Evolutionary conservation across 148 eudicot genomes (phyloP), one percentile per base, ranked within the genome.

Genomic region (Beta vulgaris): DNA sequence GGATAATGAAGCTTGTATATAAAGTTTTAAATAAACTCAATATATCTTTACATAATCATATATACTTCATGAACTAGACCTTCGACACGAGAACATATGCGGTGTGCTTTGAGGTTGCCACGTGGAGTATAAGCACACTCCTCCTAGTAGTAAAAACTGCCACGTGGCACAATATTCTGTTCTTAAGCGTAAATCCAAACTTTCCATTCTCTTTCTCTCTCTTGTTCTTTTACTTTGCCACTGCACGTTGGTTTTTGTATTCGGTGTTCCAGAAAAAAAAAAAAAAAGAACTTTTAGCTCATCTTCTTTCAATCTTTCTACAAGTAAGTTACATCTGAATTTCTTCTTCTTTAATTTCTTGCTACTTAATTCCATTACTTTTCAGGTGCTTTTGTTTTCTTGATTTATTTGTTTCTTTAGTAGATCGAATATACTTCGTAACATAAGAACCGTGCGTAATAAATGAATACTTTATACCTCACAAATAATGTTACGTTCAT

Each of bases 41-140:
- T n/a, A n/a, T n/a, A n/a, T n/a, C n/a, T n/a, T n/a, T n/a, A n/a
- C n/a, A n/a, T n/a, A n/a, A n/a, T n/a, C n/a, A n/a, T n/a, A n/a
- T n/a, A n/a, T n/a, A n/a, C n/a, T n/a, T n/a, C n/a, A n/a, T n/a
- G n/a, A n/a, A n/a, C n/a, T n/a, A n/a, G n/a, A n/a, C n/a, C n/a
- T n/a, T n/a, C n/a, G n/a, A n/a, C n/a, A n/a, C n/a, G n/a, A n/a
- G n/a, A n/a, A n/a, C n/a, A 51, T 51, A 58, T 18, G 26, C 19
- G 75, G 66, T 40, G 36, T 28, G 23, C 25, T 36, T 6, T 12
- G 5, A 37, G 13, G 13, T 26, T 29, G 67, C 67, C 66, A 73
- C 75, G 75, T 57, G 67, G 75, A 58, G 37, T 16, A 42, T 7
- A 46, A 28, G 28, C 57, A 44, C 72, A 48, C 18, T 9, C 4